Percentiles rank a stretch among this genome's conserved stretches.
These are phyloP conservation scores for Euphorbia celastroides DNA, from an alignment of 441 rosid genomes.

Conservation along the genomic window DNA sequence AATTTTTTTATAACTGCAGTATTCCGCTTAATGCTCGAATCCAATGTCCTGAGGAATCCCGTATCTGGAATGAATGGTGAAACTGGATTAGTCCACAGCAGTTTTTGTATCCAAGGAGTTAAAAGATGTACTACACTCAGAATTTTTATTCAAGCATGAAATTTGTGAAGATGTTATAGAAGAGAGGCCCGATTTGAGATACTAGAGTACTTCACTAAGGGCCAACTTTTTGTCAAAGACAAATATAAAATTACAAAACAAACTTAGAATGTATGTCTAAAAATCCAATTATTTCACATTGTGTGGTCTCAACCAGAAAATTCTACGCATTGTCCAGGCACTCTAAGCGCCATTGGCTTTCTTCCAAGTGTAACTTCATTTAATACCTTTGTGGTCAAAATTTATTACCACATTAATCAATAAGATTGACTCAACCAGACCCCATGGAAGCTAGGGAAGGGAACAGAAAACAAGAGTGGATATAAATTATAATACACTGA, in stretches of 20 bases:
- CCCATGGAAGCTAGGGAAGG: not conserved
- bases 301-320: not conserved
- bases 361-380: not conserved
- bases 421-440: not conserved
- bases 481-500: too few species aligned
- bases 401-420: not conserved
- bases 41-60: constrained; percentile 85
- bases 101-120: constrained; percentile 10
- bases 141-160: not conserved
- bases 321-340: not conserved
- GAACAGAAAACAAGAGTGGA: not conserved
- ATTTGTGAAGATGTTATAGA: not conserved
- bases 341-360: not conserved
- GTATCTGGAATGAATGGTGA: constrained; percentile 50
- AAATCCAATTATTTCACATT: not conserved
- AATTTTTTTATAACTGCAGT: constrained; percentile 90
- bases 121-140: not conserved
- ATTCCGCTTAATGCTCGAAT: constrained; percentile 94
- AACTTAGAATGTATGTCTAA: not conserved
- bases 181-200: not conserved
- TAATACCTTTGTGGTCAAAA: not conserved
- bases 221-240: not conserved
- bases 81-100: constrained; percentile 24
- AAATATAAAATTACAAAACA: not conserved
- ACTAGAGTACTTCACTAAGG: not conserved